Evolutionary conservation across 1,284 basidiomycete species (phyloP).

Genomic region (Pyrrhoderma lamaoense): DNA sequence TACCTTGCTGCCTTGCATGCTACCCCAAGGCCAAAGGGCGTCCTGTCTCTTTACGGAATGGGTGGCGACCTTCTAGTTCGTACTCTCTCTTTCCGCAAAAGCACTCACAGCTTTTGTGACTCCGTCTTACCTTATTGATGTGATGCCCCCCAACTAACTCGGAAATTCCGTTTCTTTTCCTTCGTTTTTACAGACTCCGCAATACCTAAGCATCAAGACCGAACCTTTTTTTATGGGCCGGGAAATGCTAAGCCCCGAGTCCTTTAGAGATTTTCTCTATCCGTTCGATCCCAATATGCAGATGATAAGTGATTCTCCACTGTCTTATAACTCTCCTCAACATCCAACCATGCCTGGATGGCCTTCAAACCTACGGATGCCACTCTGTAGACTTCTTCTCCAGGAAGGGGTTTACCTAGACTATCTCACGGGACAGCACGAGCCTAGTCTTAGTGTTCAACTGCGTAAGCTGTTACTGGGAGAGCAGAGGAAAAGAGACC

Average conservation of each 20-base stretch:
- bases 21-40: conserved; percentile 42
- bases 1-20: conserved; percentile 52
- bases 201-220: conserved; percentile 33
- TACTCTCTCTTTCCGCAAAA: conserved; percentile 4
- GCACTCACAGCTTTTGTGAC: no score
- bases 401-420: conserved; percentile 53
- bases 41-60: conserved; percentile 55
- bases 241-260: conserved; percentile 32
- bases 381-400: conserved; percentile 47
- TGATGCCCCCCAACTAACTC: not conserved
- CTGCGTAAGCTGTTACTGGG: no score
- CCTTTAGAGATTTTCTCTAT: conserved; percentile 27
- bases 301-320: conserved; percentile 36
- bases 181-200: conserved; percentile 25
- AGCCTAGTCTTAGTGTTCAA: conserved; percentile 45
- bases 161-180: not conserved
- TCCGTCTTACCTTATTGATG: not conserved
- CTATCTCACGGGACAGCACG: conserved; percentile 51
- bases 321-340: conserved; percentile 40
- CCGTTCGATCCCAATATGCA: conserved; percentile 28
- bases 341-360: conserved; percentile 43
- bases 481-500: no score
- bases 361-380: conserved; percentile 55
- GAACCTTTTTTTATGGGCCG: conserved; percentile 35
- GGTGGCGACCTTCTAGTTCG: conserved; percentile 54